Evolutionary conservation across 148 eudicot genomes (phyloP), one percentile per base, ranked within the genome.

Genomic region (Spergularia marina): DNA sequence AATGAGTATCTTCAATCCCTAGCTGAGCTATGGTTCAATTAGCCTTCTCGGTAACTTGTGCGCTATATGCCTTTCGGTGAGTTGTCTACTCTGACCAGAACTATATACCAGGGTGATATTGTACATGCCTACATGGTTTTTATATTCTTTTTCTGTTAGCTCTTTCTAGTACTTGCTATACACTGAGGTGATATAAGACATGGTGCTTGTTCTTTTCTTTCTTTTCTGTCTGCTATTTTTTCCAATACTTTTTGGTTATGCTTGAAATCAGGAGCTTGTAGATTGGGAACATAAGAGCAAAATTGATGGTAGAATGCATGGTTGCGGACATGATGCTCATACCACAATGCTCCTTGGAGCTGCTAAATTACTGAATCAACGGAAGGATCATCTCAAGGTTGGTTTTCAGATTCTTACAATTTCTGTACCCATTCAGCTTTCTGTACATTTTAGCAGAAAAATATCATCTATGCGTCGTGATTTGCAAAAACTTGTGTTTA

Each of bases 221-320:
- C 25, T 23, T 23, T 23, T 23, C 2, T 47, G 59, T 5, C 53
- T 3, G 18, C 39, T 52, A 36, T 52, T 52, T 65, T 41, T 41
- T 57, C 49, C 39, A 65, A 16, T 14, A 44, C 18, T 53, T 44
- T 25, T 49, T n/a, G 53, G 34, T 65, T 51, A 40, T 58, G 59
- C 41, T 12, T 68, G 20, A 56, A 36, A 53, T 25, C 64, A 91
- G 98, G 98, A 91, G 83, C 80, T 88, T 34, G 98, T 88, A 41
- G 89, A 89, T 53, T 93, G 98, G 98, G 92, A 93, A 80, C 91
- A 93, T 81, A 93, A 86, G 91, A 93, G 98, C 81, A 91, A 91
- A 84, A 80, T 76, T 18, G 89, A 87, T 39, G 98, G 98, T 62
- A 81, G 77, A 74, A 93, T 93, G 98, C 98, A 93, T 75, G 98